phyloP scores from a whole-genome alignment of 805 yeast species.

The Kuraishia cidri region DNA sequence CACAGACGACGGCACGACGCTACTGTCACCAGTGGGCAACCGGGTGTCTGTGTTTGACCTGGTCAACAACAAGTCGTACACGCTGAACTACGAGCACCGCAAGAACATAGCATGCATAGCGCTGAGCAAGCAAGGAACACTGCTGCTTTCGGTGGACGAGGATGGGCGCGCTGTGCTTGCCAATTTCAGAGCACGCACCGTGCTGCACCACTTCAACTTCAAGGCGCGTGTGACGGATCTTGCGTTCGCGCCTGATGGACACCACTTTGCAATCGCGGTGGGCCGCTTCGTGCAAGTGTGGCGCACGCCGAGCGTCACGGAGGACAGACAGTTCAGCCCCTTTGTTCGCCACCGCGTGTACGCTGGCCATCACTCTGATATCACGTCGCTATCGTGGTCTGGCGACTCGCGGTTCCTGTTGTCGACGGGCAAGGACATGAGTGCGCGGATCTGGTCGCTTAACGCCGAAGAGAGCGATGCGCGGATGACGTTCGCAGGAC shows the following conservation, averaged over 20 bases:
- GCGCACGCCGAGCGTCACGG: slow-evolving; percentile 77
- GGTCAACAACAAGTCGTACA: slow-evolving; percentile 74
- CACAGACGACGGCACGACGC: slow-evolving; percentile 76
- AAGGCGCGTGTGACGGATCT: slow-evolving; percentile 68
- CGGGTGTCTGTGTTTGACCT: slow-evolving; percentile 85
- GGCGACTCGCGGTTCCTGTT: slow-evolving; percentile 81
- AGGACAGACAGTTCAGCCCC: slow-evolving; percentile 93
- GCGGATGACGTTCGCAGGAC: slow-evolving; percentile 85
- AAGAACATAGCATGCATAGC: slow-evolving; percentile 75
- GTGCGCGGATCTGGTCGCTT: slow-evolving; percentile 78
- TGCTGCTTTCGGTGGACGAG: slow-evolving; percentile 74
- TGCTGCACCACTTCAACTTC: slow-evolving; percentile 90
- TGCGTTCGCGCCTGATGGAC: slow-evolving; percentile 84
- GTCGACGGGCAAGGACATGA: slow-evolving; percentile 83
- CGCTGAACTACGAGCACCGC: slow-evolving; percentile 89
- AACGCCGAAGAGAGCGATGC: slow-evolving; percentile 59
- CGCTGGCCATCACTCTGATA: slow-evolving; percentile 87
- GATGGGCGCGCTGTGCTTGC: slow-evolving; percentile 93
- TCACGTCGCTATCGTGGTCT: slow-evolving; percentile 80
- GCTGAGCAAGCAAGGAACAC: slow-evolving; percentile 71
- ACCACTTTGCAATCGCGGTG: slow-evolving; percentile 75
- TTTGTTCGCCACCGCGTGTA: slow-evolving; percentile 84
- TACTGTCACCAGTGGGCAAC: slow-evolving; percentile 91
- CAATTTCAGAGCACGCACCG: slow-evolving; percentile 75
- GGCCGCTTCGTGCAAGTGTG: slow-evolving; percentile 85